Percentiles rank a stretch among this genome's conserved stretches.
These are phyloP conservation scores for Irpex sp. DNA, from an alignment of 1,284 basidiomycete genomes.

Conservation along the genomic window DNA sequence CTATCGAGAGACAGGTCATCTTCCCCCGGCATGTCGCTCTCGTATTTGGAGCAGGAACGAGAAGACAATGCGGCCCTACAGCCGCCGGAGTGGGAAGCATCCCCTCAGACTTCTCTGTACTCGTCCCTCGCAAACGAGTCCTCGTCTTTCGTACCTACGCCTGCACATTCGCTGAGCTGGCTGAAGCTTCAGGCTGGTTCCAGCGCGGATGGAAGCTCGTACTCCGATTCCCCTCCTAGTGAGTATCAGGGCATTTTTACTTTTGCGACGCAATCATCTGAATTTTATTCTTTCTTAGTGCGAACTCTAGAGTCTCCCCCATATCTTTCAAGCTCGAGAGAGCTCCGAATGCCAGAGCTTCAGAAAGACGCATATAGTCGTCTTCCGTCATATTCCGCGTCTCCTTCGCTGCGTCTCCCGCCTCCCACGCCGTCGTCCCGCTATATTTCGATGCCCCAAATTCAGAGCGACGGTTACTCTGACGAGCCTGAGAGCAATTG, in stretches of 20 bases:
- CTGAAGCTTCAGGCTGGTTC: not conserved
- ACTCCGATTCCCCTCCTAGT: not conserved
- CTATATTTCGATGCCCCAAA: not conserved
- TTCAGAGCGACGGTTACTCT: not conserved
- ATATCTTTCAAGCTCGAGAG: conserved; percentile 1
- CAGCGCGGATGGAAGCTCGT: not conserved
- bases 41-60: not conserved
- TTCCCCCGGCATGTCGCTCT: not conserved
- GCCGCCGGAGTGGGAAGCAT: not conserved
- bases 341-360: not conserved
- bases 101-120: not conserved
- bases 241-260: not conserved
- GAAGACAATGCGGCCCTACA: not conserved
- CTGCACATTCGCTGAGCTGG: not conserved
- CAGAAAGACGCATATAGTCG: not conserved
- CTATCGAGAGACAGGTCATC: not conserved
- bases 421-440: not conserved
- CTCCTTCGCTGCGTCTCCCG: not conserved
- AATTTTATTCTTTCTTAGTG: not conserved
- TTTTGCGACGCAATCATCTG: too few species aligned
- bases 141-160: not conserved
- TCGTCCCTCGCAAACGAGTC: not conserved
- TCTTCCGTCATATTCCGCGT: conserved; percentile 3
- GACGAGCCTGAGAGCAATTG: not conserved
- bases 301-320: not conserved